These are phyloP conservation scores for Pezicula carpinea DNA, from an alignment of 2,329 filamentous ascomycete genomes.

Conservation along the genomic window DNA sequence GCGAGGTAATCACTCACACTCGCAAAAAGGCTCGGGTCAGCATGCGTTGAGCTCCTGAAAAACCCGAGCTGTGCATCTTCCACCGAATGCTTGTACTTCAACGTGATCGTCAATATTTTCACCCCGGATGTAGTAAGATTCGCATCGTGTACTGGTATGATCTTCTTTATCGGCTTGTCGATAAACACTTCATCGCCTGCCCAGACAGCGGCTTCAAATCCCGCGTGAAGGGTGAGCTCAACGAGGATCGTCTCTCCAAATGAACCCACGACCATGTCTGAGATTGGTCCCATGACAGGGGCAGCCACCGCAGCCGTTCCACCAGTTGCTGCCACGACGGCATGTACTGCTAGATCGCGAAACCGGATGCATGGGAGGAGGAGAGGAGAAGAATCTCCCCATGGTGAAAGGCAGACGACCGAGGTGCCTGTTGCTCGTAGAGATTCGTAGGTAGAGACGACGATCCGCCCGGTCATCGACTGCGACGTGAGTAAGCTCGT, in stretches of 20 bases:
- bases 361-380: slow-evolving; percentile 11
- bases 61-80: slow-evolving; percentile 11
- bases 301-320: slow-evolving; percentile 9
- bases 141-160: slow-evolving; percentile 10
- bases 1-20: slow-evolving; percentile 9
- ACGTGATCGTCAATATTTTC: slow-evolving; percentile 10
- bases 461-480: slow-evolving; percentile 12
- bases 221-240: slow-evolving; percentile 9
- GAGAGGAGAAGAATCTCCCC: slow-evolving; percentile 11
- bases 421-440: slow-evolving; percentile 12
- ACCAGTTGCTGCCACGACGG: slow-evolving; percentile 10
- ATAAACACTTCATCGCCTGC: slow-evolving; percentile 8
- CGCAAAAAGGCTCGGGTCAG: slow-evolving; percentile 10
- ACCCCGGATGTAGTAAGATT: slow-evolving; percentile 8
- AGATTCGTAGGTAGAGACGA: slow-evolving; percentile 10
- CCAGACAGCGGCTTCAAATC: slow-evolving; percentile 8
- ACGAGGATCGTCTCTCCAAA: slow-evolving; percentile 9
- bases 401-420: slow-evolving; percentile 11
- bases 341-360: slow-evolving; percentile 10
- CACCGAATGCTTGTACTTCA: slow-evolving; percentile 11
- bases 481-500: slow-evolving; percentile 4
- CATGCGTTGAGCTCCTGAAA: slow-evolving; percentile 11
- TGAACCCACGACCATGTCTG: slow-evolving; percentile 8
- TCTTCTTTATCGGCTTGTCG: slow-evolving; percentile 10
- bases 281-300: slow-evolving; percentile 10